Conservation (phyloP, 75 land plant genomes). For the Azolla pinnata region DNA sequence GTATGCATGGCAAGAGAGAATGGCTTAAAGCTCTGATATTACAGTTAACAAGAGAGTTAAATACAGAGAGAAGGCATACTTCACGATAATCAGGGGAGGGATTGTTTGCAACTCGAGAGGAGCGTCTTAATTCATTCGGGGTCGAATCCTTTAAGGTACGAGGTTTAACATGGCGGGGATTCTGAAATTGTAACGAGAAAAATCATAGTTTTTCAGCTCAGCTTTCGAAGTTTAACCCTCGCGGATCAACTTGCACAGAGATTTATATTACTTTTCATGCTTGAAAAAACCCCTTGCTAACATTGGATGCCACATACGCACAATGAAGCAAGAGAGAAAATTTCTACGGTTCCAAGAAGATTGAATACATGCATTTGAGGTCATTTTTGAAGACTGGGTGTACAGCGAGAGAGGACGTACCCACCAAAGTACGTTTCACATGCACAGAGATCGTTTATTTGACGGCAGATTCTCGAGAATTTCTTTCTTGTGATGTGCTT, state of each 20-base stretch:
- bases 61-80: slow-evolving; percentile 7
- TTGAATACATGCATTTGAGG: neutral
- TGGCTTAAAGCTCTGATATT: neutral
- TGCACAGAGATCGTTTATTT: neutral
- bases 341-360: neutral
- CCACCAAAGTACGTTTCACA: neutral
- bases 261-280: neutral
- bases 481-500: neutral
- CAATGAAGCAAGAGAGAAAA: neutral
- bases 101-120: slow-evolving; percentile 35
- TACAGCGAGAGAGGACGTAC: neutral
- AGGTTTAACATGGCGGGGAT: slow-evolving; percentile 23
- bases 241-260: neutral
- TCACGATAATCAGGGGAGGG: slow-evolving; percentile 43
- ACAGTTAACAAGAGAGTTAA: neutral
- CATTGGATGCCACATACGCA: neutral
- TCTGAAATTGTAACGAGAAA: neutral
- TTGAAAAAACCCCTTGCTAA: neutral
- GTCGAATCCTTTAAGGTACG: slow-evolving; percentile 6
- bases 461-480: neutral
- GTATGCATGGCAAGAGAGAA: neutral
- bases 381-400: neutral
- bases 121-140: slow-evolving; percentile 27
- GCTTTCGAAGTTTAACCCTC: neutral
- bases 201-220: neutral